Evolutionary conservation across 352 stramenopile species (phyloP).

Genomic region (Globisporangium echinulatum): DNA sequence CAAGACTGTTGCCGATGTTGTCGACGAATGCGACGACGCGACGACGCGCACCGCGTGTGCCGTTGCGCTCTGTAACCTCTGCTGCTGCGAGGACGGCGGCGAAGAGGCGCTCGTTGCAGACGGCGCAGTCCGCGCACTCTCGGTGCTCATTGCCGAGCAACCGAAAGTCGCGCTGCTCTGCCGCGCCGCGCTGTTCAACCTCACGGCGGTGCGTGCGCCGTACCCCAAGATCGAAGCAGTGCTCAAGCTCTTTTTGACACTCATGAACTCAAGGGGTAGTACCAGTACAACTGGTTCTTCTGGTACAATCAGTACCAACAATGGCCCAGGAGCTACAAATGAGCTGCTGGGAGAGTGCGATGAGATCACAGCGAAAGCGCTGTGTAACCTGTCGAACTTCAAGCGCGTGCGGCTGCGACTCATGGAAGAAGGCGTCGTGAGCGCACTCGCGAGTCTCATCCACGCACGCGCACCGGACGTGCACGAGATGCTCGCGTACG

Average conservation of each 20-base stretch:
- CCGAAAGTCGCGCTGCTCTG: constrained; percentile 61
- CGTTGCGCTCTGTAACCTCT: constrained; percentile 84
- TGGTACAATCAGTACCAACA: neutral
- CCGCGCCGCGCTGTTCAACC: constrained; percentile 79
- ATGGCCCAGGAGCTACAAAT: no score
- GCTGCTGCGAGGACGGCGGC: constrained; percentile 65
- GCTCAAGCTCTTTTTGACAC: constrained; percentile 63
- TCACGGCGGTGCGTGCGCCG: constrained; percentile 80
- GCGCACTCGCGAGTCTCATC: constrained; percentile 54
- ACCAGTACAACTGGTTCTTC: no score
- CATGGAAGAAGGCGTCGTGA: constrained; percentile 87
- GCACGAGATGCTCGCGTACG: constrained; percentile 58
- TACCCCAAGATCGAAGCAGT: constrained; percentile 87
- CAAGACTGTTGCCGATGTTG: constrained; percentile 69
- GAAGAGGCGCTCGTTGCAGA: constrained; percentile 80
- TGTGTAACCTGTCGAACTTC: constrained; percentile 88
- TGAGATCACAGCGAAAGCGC: constrained; percentile 58
- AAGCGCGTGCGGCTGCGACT: constrained; percentile 73
- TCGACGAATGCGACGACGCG: constrained; percentile 55
- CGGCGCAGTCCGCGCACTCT: constrained; percentile 71
- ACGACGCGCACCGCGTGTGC: constrained; percentile 73
- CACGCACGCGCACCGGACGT: constrained; percentile 35
- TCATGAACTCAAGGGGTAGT: constrained; percentile 37
- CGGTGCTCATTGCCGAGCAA: constrained; percentile 75
- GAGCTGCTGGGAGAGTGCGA: constrained; percentile 22